These are phyloP conservation scores for Colletotrichum liaoningense DNA, from an alignment of 2,329 filamentous ascomycete species.

Conservation along the genomic window DNA sequence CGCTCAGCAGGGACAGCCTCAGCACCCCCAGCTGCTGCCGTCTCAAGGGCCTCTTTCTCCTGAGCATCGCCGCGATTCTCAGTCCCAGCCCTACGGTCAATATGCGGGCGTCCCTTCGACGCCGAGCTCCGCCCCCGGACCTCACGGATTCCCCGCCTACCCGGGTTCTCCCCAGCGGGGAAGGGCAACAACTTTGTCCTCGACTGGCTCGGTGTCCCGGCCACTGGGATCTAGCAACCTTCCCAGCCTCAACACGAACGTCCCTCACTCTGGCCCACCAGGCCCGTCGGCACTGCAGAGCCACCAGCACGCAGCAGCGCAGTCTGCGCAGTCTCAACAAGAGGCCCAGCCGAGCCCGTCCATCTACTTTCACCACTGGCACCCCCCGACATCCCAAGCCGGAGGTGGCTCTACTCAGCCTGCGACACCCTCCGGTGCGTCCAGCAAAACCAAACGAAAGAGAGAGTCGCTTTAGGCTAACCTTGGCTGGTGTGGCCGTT, in stretches of 20 bases:
- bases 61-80: slow-evolving; percentile 65
- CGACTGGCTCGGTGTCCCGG: slow-evolving; percentile 50
- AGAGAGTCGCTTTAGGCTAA: slow-evolving; percentile 55
- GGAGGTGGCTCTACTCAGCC: slow-evolving; percentile 73
- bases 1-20: slow-evolving; percentile 59
- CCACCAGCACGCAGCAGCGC: slow-evolving; percentile 61
- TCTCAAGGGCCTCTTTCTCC: slow-evolving; percentile 63
- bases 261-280: slow-evolving; percentile 50
- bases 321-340: slow-evolving; percentile 68
- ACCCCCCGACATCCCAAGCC: slow-evolving; percentile 78
- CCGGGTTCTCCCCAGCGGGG: slow-evolving; percentile 60
- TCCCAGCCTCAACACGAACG: slow-evolving; percentile 58
- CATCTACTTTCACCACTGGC: slow-evolving; percentile 94
- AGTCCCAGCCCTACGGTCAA: slow-evolving; percentile 53
- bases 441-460: slow-evolving; percentile 61
- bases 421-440: slow-evolving; percentile 80
- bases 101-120: slow-evolving; percentile 58
- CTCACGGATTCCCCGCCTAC: slow-evolving; percentile 56
- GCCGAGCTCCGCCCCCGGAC: slow-evolving; percentile 53
- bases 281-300: slow-evolving; percentile 50
- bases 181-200: slow-evolving; percentile 61
- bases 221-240: slow-evolving; percentile 50
- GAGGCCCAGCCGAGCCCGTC: slow-evolving; percentile 76
- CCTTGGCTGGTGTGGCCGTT: slow-evolving; percentile 54
- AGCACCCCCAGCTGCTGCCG: slow-evolving; percentile 63